Conservation (phyloP, 495 filamentous ascomycete species). For the Podospora conica region DNA sequence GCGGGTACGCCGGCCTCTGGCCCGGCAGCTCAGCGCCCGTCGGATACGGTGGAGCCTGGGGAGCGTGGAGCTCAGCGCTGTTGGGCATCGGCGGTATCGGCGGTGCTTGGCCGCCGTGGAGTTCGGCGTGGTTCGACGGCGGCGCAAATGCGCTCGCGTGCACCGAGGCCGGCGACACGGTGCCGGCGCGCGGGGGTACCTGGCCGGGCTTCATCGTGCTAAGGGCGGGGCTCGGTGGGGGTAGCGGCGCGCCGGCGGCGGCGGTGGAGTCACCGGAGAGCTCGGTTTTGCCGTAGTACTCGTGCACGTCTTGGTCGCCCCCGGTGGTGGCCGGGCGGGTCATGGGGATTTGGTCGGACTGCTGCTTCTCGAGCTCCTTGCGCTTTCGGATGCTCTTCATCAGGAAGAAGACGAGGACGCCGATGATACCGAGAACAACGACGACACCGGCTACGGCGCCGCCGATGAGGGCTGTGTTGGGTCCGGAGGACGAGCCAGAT, state of each 20-base stretch:
- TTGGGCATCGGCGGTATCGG: slow-evolving; percentile 15
- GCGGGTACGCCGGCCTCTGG: slow-evolving; percentile 13
- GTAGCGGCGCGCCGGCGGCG: slow-evolving; percentile 13
- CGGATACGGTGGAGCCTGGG: slow-evolving; percentile 18
- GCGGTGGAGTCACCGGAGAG: slow-evolving; percentile 24
- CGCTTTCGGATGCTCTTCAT: slow-evolving; percentile 11
- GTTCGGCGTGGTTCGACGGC: slow-evolving; percentile 24
- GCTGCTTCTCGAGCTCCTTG: slow-evolving; percentile 1
- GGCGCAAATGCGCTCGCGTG: slow-evolving; percentile 18
- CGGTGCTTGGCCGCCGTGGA: slow-evolving; percentile 19
- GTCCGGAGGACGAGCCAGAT: slow-evolving; percentile 3
- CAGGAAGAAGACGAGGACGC: slow-evolving; percentile 32
- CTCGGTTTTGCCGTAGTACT: slow-evolving; percentile 30
- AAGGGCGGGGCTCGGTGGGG: slow-evolving; percentile 26
- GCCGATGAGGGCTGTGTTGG: slow-evolving; percentile 27
- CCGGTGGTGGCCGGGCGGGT: background rate
- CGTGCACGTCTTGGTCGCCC: background rate
- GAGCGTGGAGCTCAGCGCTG: slow-evolving; percentile 29
- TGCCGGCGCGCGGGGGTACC: slow-evolving; percentile 18
- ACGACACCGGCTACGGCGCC: slow-evolving; percentile 36
- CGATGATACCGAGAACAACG: slow-evolving; percentile 29
- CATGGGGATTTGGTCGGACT: slow-evolving; percentile 6
- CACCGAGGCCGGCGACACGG: slow-evolving; percentile 36
- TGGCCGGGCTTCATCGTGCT: slow-evolving; percentile 24
- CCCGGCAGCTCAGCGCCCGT: slow-evolving; percentile 14